Base-by-base conservation (phyloP, 2,329 filamentous ascomycete genomes). In the Cladophialophora chaetospira region DNA sequence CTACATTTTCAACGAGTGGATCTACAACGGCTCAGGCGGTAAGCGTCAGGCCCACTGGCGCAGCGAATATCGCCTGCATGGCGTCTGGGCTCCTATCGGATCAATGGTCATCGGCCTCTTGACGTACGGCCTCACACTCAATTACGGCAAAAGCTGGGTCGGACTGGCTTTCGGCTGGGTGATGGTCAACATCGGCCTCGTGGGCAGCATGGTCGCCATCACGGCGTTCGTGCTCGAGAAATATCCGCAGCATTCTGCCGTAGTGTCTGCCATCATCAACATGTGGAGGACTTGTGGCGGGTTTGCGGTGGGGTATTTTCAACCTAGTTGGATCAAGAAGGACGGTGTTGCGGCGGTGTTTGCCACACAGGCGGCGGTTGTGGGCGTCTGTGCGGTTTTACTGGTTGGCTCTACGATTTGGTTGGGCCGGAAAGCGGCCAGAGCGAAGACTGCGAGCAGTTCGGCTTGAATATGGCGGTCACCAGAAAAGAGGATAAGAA, bases 211-310 rank as follows among this genome's bases (percentile, higher is more conserved):
- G 43, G 71, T 73, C 6, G 66, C 70, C 3, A 71, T 73, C n/a
- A 72, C 70, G 0, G 66, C 71, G 13, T 73, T 70, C 57, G 67
- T 64, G 1, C 65, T 74, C 2, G 72, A 73, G 23, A 72, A 70
- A 44, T 73, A 71, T 49, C 72, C 71, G 3, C 57, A 64, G 2
- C 67, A 72, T 38, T 61, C 72, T 1, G 71, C 72, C 1, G 61
- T 65, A 4, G 71, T 73, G 29, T 68, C 67, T 1, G 69, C 70
- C 2, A 73, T 72, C 23, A 63, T 74, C 47, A 73, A 74, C 53
- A 70, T 72, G 63, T 73, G 72, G 71, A 69, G 72, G 5, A 73
- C 71, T 3, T 68, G 68, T 9, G 71, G 72, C n/a, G 72, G 72
- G 1, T 73, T 73, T 31, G 66, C 69, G 0, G 71, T 74, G 17